Conservation (phyloP, 106 monocot genomes). For the Chionographis japonica region DNA sequence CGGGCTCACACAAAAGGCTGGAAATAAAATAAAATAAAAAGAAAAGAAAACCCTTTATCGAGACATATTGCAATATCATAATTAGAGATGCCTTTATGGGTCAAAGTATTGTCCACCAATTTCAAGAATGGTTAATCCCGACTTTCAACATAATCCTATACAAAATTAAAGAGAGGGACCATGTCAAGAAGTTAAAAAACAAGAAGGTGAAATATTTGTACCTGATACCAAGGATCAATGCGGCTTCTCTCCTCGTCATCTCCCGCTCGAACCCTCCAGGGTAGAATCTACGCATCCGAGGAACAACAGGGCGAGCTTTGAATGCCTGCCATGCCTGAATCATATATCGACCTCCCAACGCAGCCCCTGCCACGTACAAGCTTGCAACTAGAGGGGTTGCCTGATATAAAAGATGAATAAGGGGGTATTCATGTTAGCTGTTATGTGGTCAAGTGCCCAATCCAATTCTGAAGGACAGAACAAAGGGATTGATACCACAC, state of each 20-base stretch:
- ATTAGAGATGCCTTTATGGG: too few relatives aligned
- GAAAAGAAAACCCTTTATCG: too few relatives aligned
- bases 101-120: too few relatives aligned
- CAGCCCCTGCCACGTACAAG: conserved; percentile 58
- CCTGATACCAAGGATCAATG: conserved; percentile 87
- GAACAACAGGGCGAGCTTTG: conserved; percentile 47
- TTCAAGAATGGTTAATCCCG: too few relatives aligned
- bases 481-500: too few relatives aligned
- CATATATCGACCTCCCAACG: conserved; percentile 47
- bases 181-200: background rate
- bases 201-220: conserved; percentile 8
- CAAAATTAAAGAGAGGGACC: too few relatives aligned
- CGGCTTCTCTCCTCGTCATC: conserved; percentile 89
- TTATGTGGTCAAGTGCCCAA: background rate
- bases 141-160: too few relatives aligned
- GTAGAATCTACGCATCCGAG: conserved; percentile 55
- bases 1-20: too few relatives aligned
- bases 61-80: too few relatives aligned
- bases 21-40: too few relatives aligned
- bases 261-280: conserved; percentile 76
- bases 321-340: conserved; percentile 72
- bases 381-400: conserved; percentile 46
- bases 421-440: too few relatives aligned
- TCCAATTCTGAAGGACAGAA: too few relatives aligned
- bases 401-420: background rate